A percentile compares a stretch with the other conserved stretches of the same genome.
These are phyloP conservation scores for Plasmopara viticola DNA, from an alignment of 352 stramenopile species.

Conservation along the genomic window DNA sequence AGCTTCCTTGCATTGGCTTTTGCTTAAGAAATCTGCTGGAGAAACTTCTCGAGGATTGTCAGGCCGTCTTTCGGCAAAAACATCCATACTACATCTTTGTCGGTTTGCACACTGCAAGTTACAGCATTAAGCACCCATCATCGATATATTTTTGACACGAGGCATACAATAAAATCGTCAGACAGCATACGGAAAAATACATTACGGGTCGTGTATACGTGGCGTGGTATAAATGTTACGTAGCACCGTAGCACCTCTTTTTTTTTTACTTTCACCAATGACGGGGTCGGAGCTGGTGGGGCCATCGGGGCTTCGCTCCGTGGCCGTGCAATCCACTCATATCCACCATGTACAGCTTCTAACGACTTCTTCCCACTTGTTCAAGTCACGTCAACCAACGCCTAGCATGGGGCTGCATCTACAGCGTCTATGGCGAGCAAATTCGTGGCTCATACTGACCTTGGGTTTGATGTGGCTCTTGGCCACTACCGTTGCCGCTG, in stretches of 20 bases:
- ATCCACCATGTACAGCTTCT: constrained; percentile 36
- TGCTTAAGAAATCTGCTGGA: too few relatives aligned
- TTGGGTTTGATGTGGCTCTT: constrained; percentile 24
- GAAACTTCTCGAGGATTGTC: too few relatives aligned
- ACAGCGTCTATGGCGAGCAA: constrained; percentile 28
- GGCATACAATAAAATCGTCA: too few relatives aligned
- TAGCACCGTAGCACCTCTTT: background rate
- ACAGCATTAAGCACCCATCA: too few relatives aligned
- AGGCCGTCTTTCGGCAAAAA: too few relatives aligned
- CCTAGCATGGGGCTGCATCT: constrained; percentile 10
- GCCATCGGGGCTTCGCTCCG: constrained; percentile 36
- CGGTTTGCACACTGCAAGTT: too few relatives aligned
- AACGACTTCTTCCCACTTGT: background rate
- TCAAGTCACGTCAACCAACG: constrained; percentile 3
- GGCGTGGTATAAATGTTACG: background rate
- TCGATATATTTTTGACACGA: too few relatives aligned
- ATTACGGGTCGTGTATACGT: too few relatives aligned
- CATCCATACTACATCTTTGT: too few relatives aligned
- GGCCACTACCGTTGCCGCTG: background rate
- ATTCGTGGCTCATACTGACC: constrained; percentile 28
- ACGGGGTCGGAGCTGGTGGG: constrained; percentile 11
- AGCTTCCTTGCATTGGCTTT: too few relatives aligned
- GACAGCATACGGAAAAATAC: too few relatives aligned
- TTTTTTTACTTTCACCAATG: constrained; percentile 1
- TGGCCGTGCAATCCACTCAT: constrained; percentile 44